phyloP scores from a whole-genome alignment of 148 eudicot genomes.

The Chenopodium berlandieri region DNA sequence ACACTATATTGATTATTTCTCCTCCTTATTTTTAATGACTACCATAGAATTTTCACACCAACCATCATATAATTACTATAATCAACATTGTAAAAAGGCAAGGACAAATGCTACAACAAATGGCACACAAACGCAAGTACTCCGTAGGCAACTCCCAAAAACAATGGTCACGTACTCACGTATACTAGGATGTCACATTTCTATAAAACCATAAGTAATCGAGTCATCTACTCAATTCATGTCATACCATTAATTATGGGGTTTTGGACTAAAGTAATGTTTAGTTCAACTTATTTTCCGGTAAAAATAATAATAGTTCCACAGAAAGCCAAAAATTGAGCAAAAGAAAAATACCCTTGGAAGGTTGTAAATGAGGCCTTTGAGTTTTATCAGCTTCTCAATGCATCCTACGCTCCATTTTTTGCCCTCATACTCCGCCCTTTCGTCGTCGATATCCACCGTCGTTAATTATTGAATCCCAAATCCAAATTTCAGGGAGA shows the following conservation, averaged over 20 bases:
- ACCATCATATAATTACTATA: not conserved
- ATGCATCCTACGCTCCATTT: constrained; percentile 82
- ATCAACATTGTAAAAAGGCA: not conserved
- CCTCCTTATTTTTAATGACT: too few species aligned
- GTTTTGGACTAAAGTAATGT: too few species aligned
- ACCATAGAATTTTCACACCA: not conserved
- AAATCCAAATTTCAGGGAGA: not conserved
- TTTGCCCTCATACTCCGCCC: constrained; percentile 80
- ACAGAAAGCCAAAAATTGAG: not conserved
- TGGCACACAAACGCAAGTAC: not conserved
- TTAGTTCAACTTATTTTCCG: too few species aligned
- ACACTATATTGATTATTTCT: not conserved
- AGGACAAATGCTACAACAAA: not conserved
- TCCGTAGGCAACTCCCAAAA: not conserved
- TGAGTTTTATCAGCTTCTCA: constrained; percentile 85
- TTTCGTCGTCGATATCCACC: constrained; percentile 56
- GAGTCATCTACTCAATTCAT: not conserved
- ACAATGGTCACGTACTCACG: not conserved
- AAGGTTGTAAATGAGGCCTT: constrained; percentile 61
- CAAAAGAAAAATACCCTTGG: constrained; percentile 53
- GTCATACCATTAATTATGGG: not conserved
- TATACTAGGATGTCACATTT: not conserved
- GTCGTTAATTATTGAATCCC: constrained; percentile 6
- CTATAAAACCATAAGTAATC: too few species aligned
- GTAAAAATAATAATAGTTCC: not conserved